Percentiles rank a stretch among this genome's conserved stretches.
phyloP scores from a whole-genome alignment of 2,329 filamentous ascomycete genomes.

The Cordyceps javanica region DNA sequence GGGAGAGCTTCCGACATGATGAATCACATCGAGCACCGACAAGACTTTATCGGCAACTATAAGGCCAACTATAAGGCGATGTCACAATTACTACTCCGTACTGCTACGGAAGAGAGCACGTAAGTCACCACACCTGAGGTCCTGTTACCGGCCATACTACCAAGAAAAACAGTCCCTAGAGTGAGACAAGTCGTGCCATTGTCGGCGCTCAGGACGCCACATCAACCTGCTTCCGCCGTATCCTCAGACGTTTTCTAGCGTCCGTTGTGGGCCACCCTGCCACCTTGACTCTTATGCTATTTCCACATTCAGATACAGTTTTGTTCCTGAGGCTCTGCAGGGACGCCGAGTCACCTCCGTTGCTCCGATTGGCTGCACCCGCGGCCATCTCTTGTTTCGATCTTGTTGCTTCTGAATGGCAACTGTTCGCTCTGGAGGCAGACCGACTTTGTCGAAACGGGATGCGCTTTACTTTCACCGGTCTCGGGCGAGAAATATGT shows the following conservation, averaged over 20 bases:
- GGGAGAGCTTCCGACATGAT: neutral
- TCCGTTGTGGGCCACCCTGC: neutral
- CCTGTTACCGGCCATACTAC: neutral
- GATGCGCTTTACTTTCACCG: neutral
- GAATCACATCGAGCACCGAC: neutral
- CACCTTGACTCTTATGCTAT: neutral
- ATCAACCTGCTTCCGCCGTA: neutral
- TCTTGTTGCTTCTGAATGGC: neutral
- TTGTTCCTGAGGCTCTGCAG: neutral
- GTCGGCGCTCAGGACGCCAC: neutral
- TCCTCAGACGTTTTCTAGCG: slow-evolving; percentile 5
- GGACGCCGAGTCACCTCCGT: slow-evolving; percentile 1
- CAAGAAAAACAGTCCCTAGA: neutral
- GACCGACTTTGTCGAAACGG: neutral
- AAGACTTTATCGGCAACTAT: neutral
- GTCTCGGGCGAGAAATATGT: neutral
- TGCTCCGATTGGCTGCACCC: neutral
- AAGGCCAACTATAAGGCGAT: neutral
- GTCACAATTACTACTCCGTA: neutral
- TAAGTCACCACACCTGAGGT: neutral
- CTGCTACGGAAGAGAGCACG: neutral
- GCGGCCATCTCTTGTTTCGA: neutral
- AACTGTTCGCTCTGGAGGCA: neutral
- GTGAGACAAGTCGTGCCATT: neutral
- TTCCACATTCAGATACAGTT: neutral